Evolutionary conservation across 2,329 filamentous ascomycete species (phyloP), one percentile per base, ranked within the genome.

Genomic region (Pyrenochaeta sp.): DNA sequence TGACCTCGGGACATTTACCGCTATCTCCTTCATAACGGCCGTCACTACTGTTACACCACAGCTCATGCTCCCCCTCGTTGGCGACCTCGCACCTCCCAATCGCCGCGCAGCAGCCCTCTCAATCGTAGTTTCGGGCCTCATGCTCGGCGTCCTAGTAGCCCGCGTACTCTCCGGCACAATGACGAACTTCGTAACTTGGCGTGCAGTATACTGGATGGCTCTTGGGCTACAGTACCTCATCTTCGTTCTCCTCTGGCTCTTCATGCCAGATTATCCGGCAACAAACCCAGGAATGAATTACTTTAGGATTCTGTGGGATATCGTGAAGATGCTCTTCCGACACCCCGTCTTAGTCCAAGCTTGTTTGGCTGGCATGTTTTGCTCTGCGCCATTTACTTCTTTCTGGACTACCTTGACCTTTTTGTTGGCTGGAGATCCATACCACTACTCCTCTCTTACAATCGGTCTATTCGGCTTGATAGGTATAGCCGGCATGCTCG

Each of bases 341-440:
- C 84, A 93, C 47, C 90, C 91, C 0, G 78, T 91, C 0, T 83
- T 95, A 0, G 83, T 90, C 0, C 91, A 94, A 72, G 85, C 88
- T 0, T 89, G 88, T 46, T 72, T 92, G 1, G 84, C 92, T 27
- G 83, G 85, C 0, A 89, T 92, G 69, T 83, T 88, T 62, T 83
- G 82, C 5, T 83, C 83, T 6, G 82, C 84, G 0, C 86, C 85
- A 1, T 91, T 91, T 72, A 91, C 88, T 2, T 81, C 76, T 30
- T 90, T 88, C 79, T 91, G 89, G 89, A 91, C 89, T 0, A 94
- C 91, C 0, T 76, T 95, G 37, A 94, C 91, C 0, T 96, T 96
- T 72, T 82, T 95, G 5, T 85, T 96, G 19, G 86, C 90, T 0
- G 88, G 85, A 0, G 78, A 84, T 2, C 91, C 91, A 0, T 96